phyloP scores from a whole-genome alignment of 2,329 filamentous ascomycete species.

The Alternaria panax region DNA sequence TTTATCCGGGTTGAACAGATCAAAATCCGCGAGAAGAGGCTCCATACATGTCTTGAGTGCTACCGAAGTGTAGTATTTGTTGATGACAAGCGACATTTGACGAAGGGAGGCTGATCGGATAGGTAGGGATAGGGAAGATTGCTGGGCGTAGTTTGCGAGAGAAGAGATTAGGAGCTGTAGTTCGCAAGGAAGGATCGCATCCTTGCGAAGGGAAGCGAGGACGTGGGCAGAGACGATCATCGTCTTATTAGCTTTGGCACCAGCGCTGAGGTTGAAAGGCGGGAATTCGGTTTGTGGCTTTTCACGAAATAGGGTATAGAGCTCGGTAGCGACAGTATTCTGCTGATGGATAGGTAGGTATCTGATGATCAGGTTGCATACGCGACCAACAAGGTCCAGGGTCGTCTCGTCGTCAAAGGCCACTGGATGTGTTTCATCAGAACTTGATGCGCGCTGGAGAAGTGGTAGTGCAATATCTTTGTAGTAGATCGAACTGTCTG shows the following conservation, averaged over 20 bases:
- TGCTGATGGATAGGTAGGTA: slow-evolving; percentile 61
- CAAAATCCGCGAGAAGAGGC: slow-evolving; percentile 45
- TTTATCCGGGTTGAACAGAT: slow-evolving; percentile 43
- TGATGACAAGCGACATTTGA: slow-evolving; percentile 57
- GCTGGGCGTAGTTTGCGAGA: slow-evolving; percentile 50
- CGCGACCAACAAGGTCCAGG: slow-evolving; percentile 66
- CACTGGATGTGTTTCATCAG: slow-evolving; percentile 38
- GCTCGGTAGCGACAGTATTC: slow-evolving; percentile 59
- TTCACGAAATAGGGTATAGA: slow-evolving; percentile 61
- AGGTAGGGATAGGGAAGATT: slow-evolving; percentile 33
- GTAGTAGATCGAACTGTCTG: slow-evolving; percentile 53
- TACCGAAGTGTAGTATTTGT: slow-evolving; percentile 56
- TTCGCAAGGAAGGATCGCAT: slow-evolving; percentile 44
- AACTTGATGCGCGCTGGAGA: slow-evolving; percentile 47
- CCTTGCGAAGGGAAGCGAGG: slow-evolving; percentile 58
- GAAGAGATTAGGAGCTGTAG: slow-evolving; percentile 41
- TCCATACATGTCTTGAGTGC: slow-evolving; percentile 51
- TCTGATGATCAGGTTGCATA: slow-evolving; percentile 67
- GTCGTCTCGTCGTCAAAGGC: slow-evolving; percentile 58
- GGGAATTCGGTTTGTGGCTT: slow-evolving; percentile 35
- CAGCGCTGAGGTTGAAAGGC: slow-evolving; percentile 42
- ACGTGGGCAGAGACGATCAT: slow-evolving; percentile 66
- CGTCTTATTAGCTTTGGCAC: slow-evolving; percentile 51
- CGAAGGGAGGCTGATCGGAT: slow-evolving; percentile 49
- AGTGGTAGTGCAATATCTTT: slow-evolving; percentile 57